Conservation (phyloP, 225 moss, liverwort and hornwort genomes). For the Rhytidiadelphus loreus region DNA sequence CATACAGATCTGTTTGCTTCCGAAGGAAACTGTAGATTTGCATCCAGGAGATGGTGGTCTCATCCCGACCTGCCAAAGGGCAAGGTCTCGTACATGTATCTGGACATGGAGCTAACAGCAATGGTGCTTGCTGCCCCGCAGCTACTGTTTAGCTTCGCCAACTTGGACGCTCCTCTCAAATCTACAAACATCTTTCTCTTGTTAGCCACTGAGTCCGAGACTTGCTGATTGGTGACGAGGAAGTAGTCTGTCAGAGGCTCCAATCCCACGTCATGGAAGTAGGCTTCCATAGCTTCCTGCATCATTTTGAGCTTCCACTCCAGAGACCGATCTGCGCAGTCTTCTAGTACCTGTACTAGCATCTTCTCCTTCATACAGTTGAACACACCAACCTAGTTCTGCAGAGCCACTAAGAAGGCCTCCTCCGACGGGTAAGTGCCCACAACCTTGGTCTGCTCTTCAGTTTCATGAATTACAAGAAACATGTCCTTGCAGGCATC, state of each 20-base stretch:
- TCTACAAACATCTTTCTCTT: neutral
- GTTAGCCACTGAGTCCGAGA: neutral
- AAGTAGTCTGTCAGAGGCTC: neutral
- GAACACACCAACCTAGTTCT: neutral
- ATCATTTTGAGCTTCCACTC: conserved; percentile 1
- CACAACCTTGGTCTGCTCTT: neutral
- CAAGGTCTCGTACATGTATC: neutral
- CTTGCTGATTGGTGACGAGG: neutral
- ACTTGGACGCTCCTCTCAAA: neutral
- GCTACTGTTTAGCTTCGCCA: neutral
- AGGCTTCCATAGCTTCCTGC: conserved; percentile 6
- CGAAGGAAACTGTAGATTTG: neutral
- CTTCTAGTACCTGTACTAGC: neutral
- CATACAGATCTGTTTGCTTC: neutral
- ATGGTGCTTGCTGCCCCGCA: neutral
- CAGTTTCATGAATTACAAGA: neutral
- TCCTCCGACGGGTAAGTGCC: neutral
- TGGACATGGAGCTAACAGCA: neutral
- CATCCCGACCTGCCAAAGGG: neutral
- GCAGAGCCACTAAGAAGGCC: neutral
- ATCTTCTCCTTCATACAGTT: neutral
- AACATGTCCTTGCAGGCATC: neutral
- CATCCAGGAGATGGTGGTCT: neutral
- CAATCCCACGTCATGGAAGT: neutral
- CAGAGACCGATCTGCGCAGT: neutral